A percentile compares a stretch with the other conserved stretches of the same genome.
phyloP scores from a whole-genome alignment of 768 basidiomycete genomes.

The Boletellus emodensis region DNA sequence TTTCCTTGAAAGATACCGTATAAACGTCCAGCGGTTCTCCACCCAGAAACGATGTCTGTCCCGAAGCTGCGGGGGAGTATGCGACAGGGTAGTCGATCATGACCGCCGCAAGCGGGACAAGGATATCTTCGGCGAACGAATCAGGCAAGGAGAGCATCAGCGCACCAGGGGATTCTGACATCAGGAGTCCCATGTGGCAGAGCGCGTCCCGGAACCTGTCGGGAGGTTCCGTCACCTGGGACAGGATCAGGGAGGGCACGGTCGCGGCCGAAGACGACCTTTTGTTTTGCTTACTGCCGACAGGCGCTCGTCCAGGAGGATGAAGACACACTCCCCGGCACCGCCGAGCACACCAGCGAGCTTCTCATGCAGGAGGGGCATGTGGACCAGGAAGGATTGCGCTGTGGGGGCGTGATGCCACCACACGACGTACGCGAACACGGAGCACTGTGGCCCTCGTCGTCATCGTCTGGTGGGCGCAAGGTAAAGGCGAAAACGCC shows the following conservation, averaged over 20 bases:
- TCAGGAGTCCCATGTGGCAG: background rate
- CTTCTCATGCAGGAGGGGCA: slow-evolving; percentile 13
- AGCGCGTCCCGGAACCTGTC: slow-evolving; percentile 14
- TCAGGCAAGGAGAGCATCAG: slow-evolving; percentile 30
- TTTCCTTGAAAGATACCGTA: slow-evolving; percentile 25
- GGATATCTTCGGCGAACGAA: slow-evolving; percentile 21
- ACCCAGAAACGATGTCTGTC: slow-evolving; percentile 39
- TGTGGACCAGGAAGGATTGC: slow-evolving; percentile 57
- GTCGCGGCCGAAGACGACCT: background rate
- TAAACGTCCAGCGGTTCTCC: slow-evolving; percentile 49
- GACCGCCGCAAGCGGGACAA: slow-evolving; percentile 54
- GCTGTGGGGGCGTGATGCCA: slow-evolving; percentile 43
- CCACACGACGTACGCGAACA: slow-evolving; percentile 42
- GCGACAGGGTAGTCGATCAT: slow-evolving; percentile 61
- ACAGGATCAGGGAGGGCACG: slow-evolving; percentile 1
- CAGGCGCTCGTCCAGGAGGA: slow-evolving; percentile 11
- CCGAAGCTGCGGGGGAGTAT: slow-evolving; percentile 44
- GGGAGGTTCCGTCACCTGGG: slow-evolving; percentile 13
- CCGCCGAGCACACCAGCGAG: slow-evolving; percentile 4
- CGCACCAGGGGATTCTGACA: slow-evolving; percentile 7
- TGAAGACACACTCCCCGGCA: slow-evolving; percentile 11
- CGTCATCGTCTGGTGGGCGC: background rate
- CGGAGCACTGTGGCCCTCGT: slow-evolving; percentile 6
- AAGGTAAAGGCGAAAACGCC: slow-evolving; percentile 6
- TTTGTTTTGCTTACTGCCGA: slow-evolving; percentile 20